Base-by-base conservation (phyloP, 2,329 filamentous ascomycete species). In the Claviceps fusiformis region DNA sequence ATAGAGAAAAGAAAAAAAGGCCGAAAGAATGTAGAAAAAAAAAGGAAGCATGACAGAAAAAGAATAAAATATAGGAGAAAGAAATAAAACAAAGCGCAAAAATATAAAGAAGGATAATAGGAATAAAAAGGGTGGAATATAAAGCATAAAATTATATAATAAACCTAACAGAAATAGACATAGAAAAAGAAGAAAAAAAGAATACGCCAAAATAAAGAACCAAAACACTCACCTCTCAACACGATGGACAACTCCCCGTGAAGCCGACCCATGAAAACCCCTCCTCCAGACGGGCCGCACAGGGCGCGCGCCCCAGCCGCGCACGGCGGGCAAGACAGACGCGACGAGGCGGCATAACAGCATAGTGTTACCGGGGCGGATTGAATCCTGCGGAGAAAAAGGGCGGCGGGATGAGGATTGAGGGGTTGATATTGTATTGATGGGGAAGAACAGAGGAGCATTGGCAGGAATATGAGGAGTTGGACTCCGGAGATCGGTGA, bases 171-270 rank as follows among this genome's bases (percentile, higher is more conserved):
- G n/a, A n/a, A n/a, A n/a, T n/a, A n/a, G n/a, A n/a, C n/a, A n/a
- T n/a, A n/a, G n/a, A n/a, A n/a, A n/a, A 29, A 46, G 8, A n/a
- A 17, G 10, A 44, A 24, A 44, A 17, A 44, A 11, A 44, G 4
- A n/a, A n/a, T n/a, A n/a, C n/a, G n/a, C n/a, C n/a, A n/a, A n/a
- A n/a, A n/a, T n/a, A n/a, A n/a, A n/a, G n/a, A n/a, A n/a, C n/a
- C n/a, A n/a, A n/a, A n/a, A 17, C 27, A 61, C 68, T 63, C 60
- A 73, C 73, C 57, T 70, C 53, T 64, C 60, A 52, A 75, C 62
- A 55, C 74, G 67, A 62, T 74, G 71, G 56, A 79, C 76, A 60
- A 67, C 71, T 65, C 75, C 69, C 55, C 70, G 75, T 59, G 64
- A 64, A 15, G 67, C 54, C 35, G 73, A 68, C 41, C 69, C 71